Base-by-base conservation (phyloP, 2,329 filamentous ascomycete species). In the Cladosporium sp. region DNA sequence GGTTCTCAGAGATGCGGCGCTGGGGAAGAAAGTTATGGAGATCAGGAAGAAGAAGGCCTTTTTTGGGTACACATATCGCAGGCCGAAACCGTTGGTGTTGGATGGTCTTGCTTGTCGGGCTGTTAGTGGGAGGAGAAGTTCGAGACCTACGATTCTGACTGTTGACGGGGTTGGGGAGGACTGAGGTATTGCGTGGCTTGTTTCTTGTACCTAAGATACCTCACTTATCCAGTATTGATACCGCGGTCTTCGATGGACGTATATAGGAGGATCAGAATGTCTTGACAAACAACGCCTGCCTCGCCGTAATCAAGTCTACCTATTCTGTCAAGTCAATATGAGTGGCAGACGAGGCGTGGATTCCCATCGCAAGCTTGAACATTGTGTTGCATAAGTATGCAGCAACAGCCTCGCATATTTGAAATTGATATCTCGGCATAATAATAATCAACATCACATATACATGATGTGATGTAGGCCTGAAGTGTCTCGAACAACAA, bases 41-140 rank as follows among this genome's bases (percentile, higher is more conserved):
- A 81, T 94, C 62, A 83, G 94, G 59, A 96, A 93, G 74, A 83
- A 82, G 70, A 88, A 83, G 24, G 91, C 91, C 0, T 97, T 97
- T 72, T 74, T 95, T 60, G 93, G 93, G 0, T 99, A 99, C 70
- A 90, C 89, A 1, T 97, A 94, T 79, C 83, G 85, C n/a, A 62
- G 69, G 60, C 69, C 69, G 37, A 68, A 64, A 64, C 56, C 61
- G 6, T 39, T 70, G 55, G 57, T 60, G 44, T 51, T 66, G 58
- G 59, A 58, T n/a, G 56, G 37, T 10, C n/a, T 22, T 17, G 36
- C 32, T 50, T 17, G 47, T 20, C 5, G 3, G 44, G 57, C 39
- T 48, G 61, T 57, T 35, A 47, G 40, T 35, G 59, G 61, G 53
- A 55, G 52, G 19, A 58, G 50, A 25, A 56, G 54, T 34, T 48